These are phyloP conservation scores for Hysterium pulicare DNA, from an alignment of 2,329 filamentous ascomycete genomes.

Conservation along the genomic window DNA sequence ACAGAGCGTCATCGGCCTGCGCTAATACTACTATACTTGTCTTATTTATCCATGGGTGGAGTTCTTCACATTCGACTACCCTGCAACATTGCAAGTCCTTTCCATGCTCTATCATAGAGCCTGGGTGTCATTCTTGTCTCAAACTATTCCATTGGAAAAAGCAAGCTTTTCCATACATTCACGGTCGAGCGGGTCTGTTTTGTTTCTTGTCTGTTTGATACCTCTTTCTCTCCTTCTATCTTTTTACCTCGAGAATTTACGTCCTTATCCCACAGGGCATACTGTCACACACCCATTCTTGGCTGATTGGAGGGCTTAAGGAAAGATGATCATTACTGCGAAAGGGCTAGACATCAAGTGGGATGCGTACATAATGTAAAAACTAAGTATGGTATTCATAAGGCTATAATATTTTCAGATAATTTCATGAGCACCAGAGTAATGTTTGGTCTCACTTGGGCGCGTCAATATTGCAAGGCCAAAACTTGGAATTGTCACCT, in stretches of 20 bases:
- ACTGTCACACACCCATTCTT: too few species aligned
- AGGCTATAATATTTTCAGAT: background rate
- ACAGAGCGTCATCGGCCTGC: conserved; percentile 80
- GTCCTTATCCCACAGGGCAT: too few species aligned
- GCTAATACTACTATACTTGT: conserved; percentile 46
- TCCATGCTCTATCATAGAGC: background rate
- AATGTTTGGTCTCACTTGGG: too few species aligned
- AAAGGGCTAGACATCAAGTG: background rate
- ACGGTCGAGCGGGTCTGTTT: background rate
- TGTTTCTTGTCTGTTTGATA: background rate
- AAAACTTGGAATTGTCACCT: too few species aligned
- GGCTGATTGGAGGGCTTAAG: too few species aligned
- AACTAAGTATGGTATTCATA: background rate
- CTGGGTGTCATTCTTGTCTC: background rate
- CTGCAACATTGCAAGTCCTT: background rate
- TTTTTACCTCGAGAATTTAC: too few species aligned
- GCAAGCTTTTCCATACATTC: background rate
- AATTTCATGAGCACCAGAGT: background rate
- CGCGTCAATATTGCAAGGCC: too few species aligned
- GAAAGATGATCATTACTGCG: background rate
- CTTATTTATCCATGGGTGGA: conserved; percentile 2
- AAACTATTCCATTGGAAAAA: conserved; percentile 2
- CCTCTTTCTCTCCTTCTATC: conserved; percentile 1
- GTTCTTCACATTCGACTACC: background rate
- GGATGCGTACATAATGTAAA: conserved; percentile 1